These are phyloP conservation scores for Nepenthes alata DNA, from an alignment of 179 eudicot genomes.

Conservation along the genomic window DNA sequence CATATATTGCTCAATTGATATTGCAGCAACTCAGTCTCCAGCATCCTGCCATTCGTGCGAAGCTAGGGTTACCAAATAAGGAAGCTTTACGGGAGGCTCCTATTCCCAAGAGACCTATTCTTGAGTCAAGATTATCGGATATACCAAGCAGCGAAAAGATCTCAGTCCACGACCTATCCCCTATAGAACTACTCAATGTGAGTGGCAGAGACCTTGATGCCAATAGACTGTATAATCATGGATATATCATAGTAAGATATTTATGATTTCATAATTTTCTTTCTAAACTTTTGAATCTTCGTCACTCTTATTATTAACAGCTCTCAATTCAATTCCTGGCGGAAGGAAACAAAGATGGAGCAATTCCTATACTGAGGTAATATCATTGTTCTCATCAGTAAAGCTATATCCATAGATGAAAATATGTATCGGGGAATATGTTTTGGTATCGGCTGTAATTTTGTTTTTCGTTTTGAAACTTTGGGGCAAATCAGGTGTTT, in stretches of 20 bases:
- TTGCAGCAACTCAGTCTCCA: slow-evolving; percentile 55
- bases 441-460: too few species aligned
- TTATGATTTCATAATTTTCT: background rate
- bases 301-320: slow-evolving; percentile 31
- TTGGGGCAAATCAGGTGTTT: too few species aligned
- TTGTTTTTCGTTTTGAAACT: too few species aligned
- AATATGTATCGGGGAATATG: too few species aligned
- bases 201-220: slow-evolving; percentile 24
- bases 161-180: slow-evolving; percentile 35
- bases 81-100: slow-evolving; percentile 14
- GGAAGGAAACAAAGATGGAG: slow-evolving; percentile 40
- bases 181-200: slow-evolving; percentile 50
- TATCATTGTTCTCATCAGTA: slow-evolving; percentile 6
- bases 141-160: slow-evolving; percentile 17
- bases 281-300: slow-evolving; percentile 5
- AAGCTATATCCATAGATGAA: background rate
- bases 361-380: slow-evolving; percentile 55
- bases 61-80: slow-evolving; percentile 46
- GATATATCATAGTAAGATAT: background rate
- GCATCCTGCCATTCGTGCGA: slow-evolving; percentile 41
- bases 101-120: slow-evolving; percentile 15
- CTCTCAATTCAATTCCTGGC: slow-evolving; percentile 36
- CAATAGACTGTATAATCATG: background rate
- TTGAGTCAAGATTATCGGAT: slow-evolving; percentile 14
- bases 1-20: background rate